Percentiles rank a stretch among this genome's conserved stretches.
These are phyloP conservation scores for Leccinellum luteum DNA, from an alignment of 768 basidiomycete genomes.

Conservation along the genomic window DNA sequence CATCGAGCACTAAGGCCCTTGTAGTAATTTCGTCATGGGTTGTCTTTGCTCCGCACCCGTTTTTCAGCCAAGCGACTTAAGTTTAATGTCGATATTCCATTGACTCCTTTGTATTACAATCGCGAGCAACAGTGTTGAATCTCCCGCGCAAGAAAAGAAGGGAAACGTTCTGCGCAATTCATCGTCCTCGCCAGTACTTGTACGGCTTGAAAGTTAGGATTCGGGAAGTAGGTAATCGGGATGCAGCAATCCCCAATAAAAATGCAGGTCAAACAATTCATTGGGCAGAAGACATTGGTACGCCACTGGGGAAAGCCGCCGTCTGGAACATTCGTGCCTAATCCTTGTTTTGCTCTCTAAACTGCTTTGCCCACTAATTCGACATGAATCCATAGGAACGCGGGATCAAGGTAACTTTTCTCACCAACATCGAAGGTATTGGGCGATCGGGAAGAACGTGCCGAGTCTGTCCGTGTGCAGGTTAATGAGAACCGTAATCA, in stretches of 20 bases:
- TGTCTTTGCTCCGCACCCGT: background rate
- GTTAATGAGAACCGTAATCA: conserved; percentile 4
- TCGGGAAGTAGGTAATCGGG: background rate
- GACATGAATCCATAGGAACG: conserved; percentile 1
- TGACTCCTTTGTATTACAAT: background rate
- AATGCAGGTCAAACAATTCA: background rate
- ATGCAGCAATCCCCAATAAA: background rate
- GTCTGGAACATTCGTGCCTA: conserved; percentile 6
- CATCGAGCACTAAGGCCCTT: background rate
- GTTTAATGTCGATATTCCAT: no score
- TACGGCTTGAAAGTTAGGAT: background rate
- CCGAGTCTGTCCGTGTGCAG: conserved; percentile 45
- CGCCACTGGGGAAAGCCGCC: background rate
- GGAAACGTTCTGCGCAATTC: background rate
- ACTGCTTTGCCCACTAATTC: conserved; percentile 51
- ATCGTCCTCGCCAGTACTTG: background rate
- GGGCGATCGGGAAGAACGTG: conserved; percentile 57
- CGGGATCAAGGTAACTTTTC: conserved; percentile 23
- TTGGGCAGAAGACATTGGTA: background rate
- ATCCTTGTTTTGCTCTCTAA: conserved; percentile 31
- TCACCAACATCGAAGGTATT: conserved; percentile 79
- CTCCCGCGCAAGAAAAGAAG: background rate
- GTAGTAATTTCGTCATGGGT: background rate
- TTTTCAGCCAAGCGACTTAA: background rate
- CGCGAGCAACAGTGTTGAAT: background rate